Conservation (phyloP, 2,329 filamentous ascomycete species). For the Exserohilum turcica region DNA sequence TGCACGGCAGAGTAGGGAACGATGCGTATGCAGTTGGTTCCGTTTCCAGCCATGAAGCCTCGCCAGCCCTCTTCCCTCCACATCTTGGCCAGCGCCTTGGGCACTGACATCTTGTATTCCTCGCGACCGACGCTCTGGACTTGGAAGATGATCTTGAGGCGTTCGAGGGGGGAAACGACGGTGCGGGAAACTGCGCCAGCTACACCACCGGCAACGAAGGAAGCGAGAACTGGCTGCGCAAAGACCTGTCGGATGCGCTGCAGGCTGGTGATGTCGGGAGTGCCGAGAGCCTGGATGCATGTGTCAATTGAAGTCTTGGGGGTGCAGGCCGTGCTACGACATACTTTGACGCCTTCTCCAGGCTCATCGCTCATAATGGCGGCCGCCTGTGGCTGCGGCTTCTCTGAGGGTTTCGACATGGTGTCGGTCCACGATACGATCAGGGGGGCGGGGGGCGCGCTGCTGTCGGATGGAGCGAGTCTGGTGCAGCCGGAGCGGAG, state of each 20-base stretch:
- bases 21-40: conserved; percentile 97
- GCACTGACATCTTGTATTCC: conserved; percentile 91
- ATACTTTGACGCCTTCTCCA: conserved; percentile 29
- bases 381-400: conserved; percentile 21
- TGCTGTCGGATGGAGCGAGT: neutral
- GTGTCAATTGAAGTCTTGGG: conserved; percentile 20
- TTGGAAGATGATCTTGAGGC: conserved; percentile 97
- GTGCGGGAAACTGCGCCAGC: conserved; percentile 97
- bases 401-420: conserved; percentile 29
- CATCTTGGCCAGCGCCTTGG: conserved; percentile 90
- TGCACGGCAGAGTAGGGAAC: conserved; percentile 98
- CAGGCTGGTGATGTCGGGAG: conserved; percentile 25
- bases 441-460: conserved; percentile 12
- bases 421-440: conserved; percentile 9
- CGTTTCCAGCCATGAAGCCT: conserved; percentile 97
- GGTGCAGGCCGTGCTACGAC: conserved; percentile 11
- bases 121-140: conserved; percentile 87
- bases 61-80: conserved; percentile 96
- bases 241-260: conserved; percentile 51
- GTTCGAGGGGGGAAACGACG: conserved; percentile 92
- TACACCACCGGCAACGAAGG: conserved; percentile 91
- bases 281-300: conserved; percentile 21
- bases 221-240: conserved; percentile 83
- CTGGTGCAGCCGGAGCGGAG: neutral
- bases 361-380: conserved; percentile 29